Evolutionary conservation across 2,329 filamentous ascomycete genomes (phyloP), one percentile per base, ranked within the genome.

Genomic region (Colletotrichum karsti): DNA sequence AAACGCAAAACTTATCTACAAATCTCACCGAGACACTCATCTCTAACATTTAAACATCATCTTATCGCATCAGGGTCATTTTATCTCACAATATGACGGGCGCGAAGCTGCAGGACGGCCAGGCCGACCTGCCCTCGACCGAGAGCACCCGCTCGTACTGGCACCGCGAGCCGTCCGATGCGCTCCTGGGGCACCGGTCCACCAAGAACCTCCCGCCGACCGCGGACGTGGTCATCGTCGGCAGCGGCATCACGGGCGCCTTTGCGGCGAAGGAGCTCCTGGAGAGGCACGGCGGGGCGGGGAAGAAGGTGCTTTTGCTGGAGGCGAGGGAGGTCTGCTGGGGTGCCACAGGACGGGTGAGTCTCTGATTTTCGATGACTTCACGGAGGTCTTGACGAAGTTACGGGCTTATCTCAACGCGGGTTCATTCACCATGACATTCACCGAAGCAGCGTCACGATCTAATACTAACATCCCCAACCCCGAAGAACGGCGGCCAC

Each of bases 261-360:
- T 92, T 91, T 77, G 91, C 90, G 1, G 91, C 91, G 4, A 85
- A 88, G 70, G 89, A 88, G 74, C 81, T 93, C 57, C 86, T 80
- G 74, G 83, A 81, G 63, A 81, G 70, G 70, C 77, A 66, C 72
- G 75, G 78, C 69, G 72, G 78, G 28, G 35, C 30, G 41, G 81
- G 84, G 5, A 80, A 85, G 66, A 83, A 80, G n/a, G 86, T 94
- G 7, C 83, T 95, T 6, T 86, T 95, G 82, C 83, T 95, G 5
- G 93, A 95, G 79, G 93, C 93, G 13, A 85, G 93, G 73, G 92
- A 95, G 81, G 92, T 90, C 4, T 95, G 92, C 75, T 94, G 88
- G 88, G 93, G 93, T 18, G 93, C 93, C n/a, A 95, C 92, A 1
- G 92, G 93, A n/a, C 82, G 92, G 74, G 91, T 93, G 74, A 84